phyloP scores from a whole-genome alignment of 495 filamentous ascomycete species.

The Pseudoneurospora amorphoporcata region DNA sequence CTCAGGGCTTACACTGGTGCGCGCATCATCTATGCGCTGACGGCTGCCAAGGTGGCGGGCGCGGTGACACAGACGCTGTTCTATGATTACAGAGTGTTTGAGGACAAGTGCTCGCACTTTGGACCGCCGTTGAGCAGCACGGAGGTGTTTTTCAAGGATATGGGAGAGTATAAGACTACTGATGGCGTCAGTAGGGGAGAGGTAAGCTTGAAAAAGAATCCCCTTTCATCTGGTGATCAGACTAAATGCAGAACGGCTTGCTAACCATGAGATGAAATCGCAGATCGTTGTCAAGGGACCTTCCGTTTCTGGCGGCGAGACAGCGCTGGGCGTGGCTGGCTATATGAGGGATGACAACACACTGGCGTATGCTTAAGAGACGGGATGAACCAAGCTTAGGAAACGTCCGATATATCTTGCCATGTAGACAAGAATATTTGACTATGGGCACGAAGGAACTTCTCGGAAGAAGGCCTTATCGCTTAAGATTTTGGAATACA shows the following conservation, averaged over 20 bases:
- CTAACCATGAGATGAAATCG: neutral
- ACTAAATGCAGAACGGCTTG: neutral
- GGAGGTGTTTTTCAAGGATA: slow-evolving; percentile 64
- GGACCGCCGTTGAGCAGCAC: slow-evolving; percentile 70
- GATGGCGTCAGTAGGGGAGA: slow-evolving; percentile 52
- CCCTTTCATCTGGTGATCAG: neutral
- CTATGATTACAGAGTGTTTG: slow-evolving; percentile 70
- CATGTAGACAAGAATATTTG: neutral
- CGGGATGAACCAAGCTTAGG: neutral
- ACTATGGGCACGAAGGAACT: neutral
- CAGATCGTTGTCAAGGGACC: slow-evolving; percentile 58
- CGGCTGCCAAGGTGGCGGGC: slow-evolving; percentile 71
- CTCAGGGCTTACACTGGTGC: slow-evolving; percentile 70
- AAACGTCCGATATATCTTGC: neutral
- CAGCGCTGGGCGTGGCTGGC: slow-evolving; percentile 46
- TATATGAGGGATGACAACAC: slow-evolving; percentile 45
- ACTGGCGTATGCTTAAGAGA: slow-evolving; percentile 31
- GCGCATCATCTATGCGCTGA: slow-evolving; percentile 75
- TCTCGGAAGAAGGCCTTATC: neutral
- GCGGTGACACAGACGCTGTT: slow-evolving; percentile 73
- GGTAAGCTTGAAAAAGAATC: slow-evolving; percentile 29
- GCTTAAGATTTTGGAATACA: neutral
- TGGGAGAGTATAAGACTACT: slow-evolving; percentile 43
- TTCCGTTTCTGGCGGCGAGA: slow-evolving; percentile 54
- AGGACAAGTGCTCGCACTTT: slow-evolving; percentile 57